Evolutionary conservation across 2,329 filamentous ascomycete genomes (phyloP), one percentile per base, ranked within the genome.

Genomic region (Cladosporium sp.): DNA sequence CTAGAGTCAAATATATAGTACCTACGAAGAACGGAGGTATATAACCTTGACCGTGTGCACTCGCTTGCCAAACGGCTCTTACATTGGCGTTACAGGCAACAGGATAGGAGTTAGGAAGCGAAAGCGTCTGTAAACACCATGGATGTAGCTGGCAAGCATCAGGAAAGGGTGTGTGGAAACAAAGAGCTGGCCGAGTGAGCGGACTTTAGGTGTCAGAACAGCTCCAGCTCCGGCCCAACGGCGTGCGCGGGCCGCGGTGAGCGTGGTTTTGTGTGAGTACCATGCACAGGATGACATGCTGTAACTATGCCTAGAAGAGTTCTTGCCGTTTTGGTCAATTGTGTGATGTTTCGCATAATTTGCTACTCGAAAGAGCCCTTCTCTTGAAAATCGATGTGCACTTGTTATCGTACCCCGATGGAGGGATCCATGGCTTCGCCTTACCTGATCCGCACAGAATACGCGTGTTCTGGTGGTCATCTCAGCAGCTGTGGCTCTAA

Each of bases 31-130:
- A 15, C 12, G 45, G 48, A 17, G 20, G 48, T 17, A 28, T n/a
- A 45, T 24, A 15, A 7, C 1, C 13, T 3, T n/a, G 19, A 12
- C 9, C 13, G 10, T 39, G 36, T 32, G 12, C 35, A 22, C 40
- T 12, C 19, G n/a, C 6, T 20, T 19, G 19, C 7, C n/a, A 51
- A 51, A 17, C 32, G 36, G 9, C 28, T 13, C 17, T 22, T 10
- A 40, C 22, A 53, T 28, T 42, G 25, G 37, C 37, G n/a, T 15
- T 37, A 15, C 28, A 55, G 52, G 52, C 52, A 47, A 10, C 52
- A 47, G 12, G 5, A 37, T 55, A 45, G 52, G 52, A 37, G 40
- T 19, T 55, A 55, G 34, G 51, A 32, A 8, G 32, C 25, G 40
- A n/a, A 45, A 28, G 20, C 20, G 12, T 45, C 42, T 28, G 17